phyloP scores from a whole-genome alignment of 371 early-diverging fungal species.

The Umbelopsis sp. region DNA sequence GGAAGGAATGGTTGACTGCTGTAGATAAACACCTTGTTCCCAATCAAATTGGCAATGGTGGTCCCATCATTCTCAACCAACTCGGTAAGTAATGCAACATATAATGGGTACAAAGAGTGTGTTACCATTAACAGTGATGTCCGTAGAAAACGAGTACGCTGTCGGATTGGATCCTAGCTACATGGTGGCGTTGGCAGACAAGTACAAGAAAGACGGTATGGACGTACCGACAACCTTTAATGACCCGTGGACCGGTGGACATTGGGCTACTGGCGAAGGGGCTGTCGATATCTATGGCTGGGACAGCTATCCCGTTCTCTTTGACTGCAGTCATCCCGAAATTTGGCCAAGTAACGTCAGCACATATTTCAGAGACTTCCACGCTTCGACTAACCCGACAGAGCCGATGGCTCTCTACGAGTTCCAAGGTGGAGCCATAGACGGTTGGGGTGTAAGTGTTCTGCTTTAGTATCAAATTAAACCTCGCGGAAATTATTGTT shows the following conservation, averaged over 20 bases:
- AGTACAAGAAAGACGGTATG: slow-evolving; percentile 9
- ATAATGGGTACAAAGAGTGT: neutral
- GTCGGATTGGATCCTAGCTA: neutral
- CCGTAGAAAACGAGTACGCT: neutral
- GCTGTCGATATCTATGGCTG: slow-evolving; percentile 18
- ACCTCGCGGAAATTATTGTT: neutral
- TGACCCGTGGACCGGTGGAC: neutral
- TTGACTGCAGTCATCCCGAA: slow-evolving; percentile 15
- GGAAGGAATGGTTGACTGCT: slow-evolving; percentile 21
- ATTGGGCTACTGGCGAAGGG: slow-evolving; percentile 11
- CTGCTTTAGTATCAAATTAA: neutral
- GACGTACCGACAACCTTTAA: slow-evolving; percentile 14
- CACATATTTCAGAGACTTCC: neutral
- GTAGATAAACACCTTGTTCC: slow-evolving; percentile 9
- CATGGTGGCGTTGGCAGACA: slow-evolving; percentile 9
- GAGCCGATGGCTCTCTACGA: neutral
- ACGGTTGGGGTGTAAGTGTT: slow-evolving; percentile 12
- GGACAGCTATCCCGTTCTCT: slow-evolving; percentile 17
- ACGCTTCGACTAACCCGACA: neutral
- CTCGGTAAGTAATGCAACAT: neutral
- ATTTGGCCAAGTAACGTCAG: slow-evolving; percentile 2
- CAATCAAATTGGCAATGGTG: slow-evolving; percentile 9
- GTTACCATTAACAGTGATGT: neutral
- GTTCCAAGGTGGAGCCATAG: slow-evolving; percentile 14
- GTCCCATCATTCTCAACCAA: slow-evolving; percentile 19